These are phyloP conservation scores for Cyclostephanos invisitatus DNA, from an alignment of 108 stramenopile genomes.

Conservation along the genomic window DNA sequence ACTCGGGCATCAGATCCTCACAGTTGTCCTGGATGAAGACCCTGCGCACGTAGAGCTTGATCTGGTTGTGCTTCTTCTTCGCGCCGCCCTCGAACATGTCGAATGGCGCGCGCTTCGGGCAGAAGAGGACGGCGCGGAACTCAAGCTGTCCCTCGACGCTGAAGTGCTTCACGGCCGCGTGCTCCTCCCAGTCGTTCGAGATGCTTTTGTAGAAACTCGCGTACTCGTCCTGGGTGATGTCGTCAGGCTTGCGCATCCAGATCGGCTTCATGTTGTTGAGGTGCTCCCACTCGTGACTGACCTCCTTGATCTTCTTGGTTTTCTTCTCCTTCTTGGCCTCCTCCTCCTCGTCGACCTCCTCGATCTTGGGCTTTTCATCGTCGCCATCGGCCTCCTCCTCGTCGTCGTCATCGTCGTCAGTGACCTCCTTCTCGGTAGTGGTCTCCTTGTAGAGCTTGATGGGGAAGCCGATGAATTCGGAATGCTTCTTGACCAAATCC, in stretches of 20 bases:
- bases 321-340: constrained; percentile 98
- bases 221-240: constrained; percentile 99
- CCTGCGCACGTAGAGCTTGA: constrained; percentile 99
- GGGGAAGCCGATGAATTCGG: constrained; percentile 99
- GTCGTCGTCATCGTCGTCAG: constrained; percentile 97
- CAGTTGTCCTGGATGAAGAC: constrained; percentile 99
- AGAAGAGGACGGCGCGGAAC: constrained; percentile 98
- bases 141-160: constrained; percentile 99
- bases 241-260: constrained; percentile 99
- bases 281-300: constrained; percentile 99
- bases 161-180: constrained; percentile 99
- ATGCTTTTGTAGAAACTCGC: constrained; percentile 99
- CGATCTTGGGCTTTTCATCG: constrained; percentile 93
- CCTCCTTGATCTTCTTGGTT: constrained; percentile 99
- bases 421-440: constrained; percentile 99
- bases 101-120: constrained; percentile 99
- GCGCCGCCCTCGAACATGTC: constrained; percentile 99
- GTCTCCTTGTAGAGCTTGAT: constrained; percentile 99
- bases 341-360: constrained; percentile 96
- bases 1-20: constrained; percentile 99
- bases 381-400: constrained; percentile 93
- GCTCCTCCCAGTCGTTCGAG: constrained; percentile 99
- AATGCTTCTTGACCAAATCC: constrained; percentile 99
- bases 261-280: constrained; percentile 99
- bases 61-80: constrained; percentile 99